These are phyloP conservation scores for Artomyces pyxidatus DNA, from an alignment of 768 basidiomycete genomes.

Conservation along the genomic window DNA sequence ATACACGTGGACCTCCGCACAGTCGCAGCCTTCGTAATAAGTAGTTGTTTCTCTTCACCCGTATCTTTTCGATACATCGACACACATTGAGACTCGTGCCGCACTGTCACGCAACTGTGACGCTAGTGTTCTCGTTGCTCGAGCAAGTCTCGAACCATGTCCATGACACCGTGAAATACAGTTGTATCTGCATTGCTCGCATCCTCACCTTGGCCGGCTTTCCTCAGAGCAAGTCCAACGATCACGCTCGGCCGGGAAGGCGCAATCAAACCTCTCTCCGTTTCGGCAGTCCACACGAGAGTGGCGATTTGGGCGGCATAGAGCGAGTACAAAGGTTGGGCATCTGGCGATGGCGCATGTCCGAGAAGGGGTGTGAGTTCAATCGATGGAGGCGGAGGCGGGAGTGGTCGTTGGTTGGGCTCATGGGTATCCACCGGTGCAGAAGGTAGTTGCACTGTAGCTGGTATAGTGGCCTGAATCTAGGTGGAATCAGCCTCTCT, in stretches of 20 bases:
- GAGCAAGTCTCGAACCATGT: conserved; percentile 23
- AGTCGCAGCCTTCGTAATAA: no score
- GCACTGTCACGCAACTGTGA: no score
- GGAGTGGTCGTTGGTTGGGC: conserved; percentile 33
- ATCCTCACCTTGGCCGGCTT: conserved; percentile 63
- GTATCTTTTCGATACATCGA: no score
- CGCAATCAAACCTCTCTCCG: conserved; percentile 27
- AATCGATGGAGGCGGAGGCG: conserved; percentile 62
- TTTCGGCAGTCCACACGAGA: conserved; percentile 59
- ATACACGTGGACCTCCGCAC: no score
- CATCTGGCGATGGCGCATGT: conserved; percentile 55
- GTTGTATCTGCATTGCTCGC: conserved; percentile 26
- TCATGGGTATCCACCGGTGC: conserved; percentile 28
- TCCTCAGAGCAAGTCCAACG: conserved; percentile 32
- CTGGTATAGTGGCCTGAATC: conserved; percentile 77
- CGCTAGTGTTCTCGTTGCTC: background rate
- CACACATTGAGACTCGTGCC: no score
- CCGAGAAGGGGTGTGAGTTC: conserved; percentile 76
- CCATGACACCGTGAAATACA: conserved; percentile 37
- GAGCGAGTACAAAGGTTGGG: conserved; percentile 65
- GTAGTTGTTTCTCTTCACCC: no score
- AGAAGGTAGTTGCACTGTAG: conserved; percentile 44
- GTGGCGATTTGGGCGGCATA: conserved; percentile 87
- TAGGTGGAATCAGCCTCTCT: no score
- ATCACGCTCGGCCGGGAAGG: conserved; percentile 7